A percentile compares a stretch with the other conserved stretches of the same genome.
These are phyloP conservation scores for Guyanaporus albipodus DNA, from an alignment of 768 basidiomycete genomes.

Conservation along the genomic window DNA sequence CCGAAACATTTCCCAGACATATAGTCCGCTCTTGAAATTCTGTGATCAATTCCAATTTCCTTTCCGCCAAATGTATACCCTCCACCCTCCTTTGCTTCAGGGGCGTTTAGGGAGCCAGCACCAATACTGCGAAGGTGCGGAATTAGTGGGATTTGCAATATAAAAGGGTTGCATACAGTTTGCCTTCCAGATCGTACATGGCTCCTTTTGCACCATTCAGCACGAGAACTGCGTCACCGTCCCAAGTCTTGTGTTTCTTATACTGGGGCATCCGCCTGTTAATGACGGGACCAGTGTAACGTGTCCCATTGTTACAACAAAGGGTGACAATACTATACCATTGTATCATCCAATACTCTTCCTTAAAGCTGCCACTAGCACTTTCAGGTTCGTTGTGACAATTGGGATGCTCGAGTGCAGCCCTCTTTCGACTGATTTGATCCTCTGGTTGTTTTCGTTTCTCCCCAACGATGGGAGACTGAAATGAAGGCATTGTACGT, in stretches of 20 bases:
- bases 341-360: slow-evolving; percentile 73
- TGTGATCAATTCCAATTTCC: slow-evolving; percentile 63
- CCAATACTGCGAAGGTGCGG: slow-evolving; percentile 40
- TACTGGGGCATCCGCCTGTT: slow-evolving; percentile 62
- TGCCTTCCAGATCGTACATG: slow-evolving; percentile 61
- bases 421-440: slow-evolving; percentile 25
- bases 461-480: slow-evolving; percentile 20
- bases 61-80: slow-evolving; percentile 46
- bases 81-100: slow-evolving; percentile 35
- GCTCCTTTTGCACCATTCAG: slow-evolving; percentile 43
- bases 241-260: slow-evolving; percentile 90
- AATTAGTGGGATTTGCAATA: background rate
- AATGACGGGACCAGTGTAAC: background rate
- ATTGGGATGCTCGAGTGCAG: slow-evolving; percentile 22
- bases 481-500: slow-evolving; percentile 19
- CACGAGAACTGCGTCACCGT: slow-evolving; percentile 71
- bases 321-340: too few relatives aligned
- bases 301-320: background rate
- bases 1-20: slow-evolving; percentile 66
- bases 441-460: slow-evolving; percentile 30
- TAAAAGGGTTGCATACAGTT: slow-evolving; percentile 44
- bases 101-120: slow-evolving; percentile 43
- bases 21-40: slow-evolving; percentile 52
- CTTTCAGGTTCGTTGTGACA: slow-evolving; percentile 4
- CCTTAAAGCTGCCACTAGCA: slow-evolving; percentile 18